Base-by-base conservation (phyloP, 2,329 filamentous ascomycete species). In the Hymenoscyphus infarciens region DNA sequence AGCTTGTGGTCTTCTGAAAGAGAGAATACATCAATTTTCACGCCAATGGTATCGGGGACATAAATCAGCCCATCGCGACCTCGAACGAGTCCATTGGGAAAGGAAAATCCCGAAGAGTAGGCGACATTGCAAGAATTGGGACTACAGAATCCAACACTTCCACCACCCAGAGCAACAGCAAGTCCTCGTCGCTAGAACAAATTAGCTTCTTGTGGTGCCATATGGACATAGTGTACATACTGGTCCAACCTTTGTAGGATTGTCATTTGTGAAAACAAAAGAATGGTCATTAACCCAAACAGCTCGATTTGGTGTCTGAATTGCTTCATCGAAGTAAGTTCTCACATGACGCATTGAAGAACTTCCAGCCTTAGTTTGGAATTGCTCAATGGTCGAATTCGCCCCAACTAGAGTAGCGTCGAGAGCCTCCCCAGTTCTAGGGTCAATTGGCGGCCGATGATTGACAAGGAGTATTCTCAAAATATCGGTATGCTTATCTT, bases 191-290 rank as follows among this genome's bases (percentile, higher is more conserved):
- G 66, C 71, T 73, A 16, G 4, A 52, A 42, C 6, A 16, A 52
- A 33, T 65, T 22, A 64, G 39, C 33, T 33, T 10, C 1, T 31
- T 10, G 38, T 29, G 2, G 11, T 5, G 61, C 3, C 13, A 29
- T 35, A 42, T 60, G 15, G 33, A 31, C 39, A 39, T 8, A 56
- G 63, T 67, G 52, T 16, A 61, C 68, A 65, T 65, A 72, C 70
- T 16, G 57, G 35, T 55, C 70, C 70, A 45, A 68, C 60, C 62
- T 77, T 77, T 5, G 29, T 58, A 45, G 70, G 72, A 35, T 76
- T 74, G 54, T 76, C 75, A 63, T 77, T 77, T 2, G 75, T 74
- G 54, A 76, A 71, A n/a, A 75, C 67, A 59, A 77, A 76, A 1
- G 70, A 70, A 45, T 75, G 68, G 59, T 74, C 72, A 13, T 63